These are phyloP conservation scores for Pythium coloratum DNA, from an alignment of 352 stramenopile genomes.

Conservation along the genomic window DNA sequence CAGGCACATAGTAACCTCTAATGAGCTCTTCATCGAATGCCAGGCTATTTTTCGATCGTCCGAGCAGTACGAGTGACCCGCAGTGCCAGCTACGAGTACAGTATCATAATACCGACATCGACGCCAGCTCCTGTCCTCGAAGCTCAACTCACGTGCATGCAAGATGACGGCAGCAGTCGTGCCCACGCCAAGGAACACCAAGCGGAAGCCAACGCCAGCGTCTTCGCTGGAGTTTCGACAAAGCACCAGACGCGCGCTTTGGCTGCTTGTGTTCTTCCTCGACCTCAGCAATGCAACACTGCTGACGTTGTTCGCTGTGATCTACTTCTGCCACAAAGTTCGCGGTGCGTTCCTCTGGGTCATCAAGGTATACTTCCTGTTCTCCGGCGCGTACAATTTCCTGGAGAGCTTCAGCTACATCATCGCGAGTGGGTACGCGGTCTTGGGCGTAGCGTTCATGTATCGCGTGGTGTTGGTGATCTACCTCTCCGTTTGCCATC, in stretches of 20 bases:
- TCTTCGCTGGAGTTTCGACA: neutral
- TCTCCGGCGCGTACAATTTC: slow-evolving; percentile 12
- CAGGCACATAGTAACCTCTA: no score
- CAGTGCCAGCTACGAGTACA: no score
- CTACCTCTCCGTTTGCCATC: neutral
- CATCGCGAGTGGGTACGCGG: slow-evolving; percentile 1
- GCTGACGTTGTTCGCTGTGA: neutral
- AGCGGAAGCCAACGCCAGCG: neutral
- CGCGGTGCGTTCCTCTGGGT: slow-evolving; percentile 15
- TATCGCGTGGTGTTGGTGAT: neutral
- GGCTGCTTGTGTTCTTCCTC: slow-evolving; percentile 14
- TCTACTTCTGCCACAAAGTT: slow-evolving; percentile 10
- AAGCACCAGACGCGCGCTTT: neutral
- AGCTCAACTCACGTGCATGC: no score
- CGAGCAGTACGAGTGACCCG: no score
- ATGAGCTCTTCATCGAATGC: no score
- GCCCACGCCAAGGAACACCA: neutral
- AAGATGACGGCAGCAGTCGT: neutral
- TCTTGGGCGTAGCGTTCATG: slow-evolving; percentile 1
- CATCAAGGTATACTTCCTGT: slow-evolving; percentile 17
- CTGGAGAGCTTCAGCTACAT: neutral
- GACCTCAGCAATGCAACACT: slow-evolving; percentile 8
- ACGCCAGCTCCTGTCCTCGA: no score
- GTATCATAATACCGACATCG: no score
- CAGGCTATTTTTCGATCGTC: no score